Evolutionary conservation across 2,329 filamentous ascomycete genomes (phyloP).

Genomic region (Amylocarpus encephaloides): DNA sequence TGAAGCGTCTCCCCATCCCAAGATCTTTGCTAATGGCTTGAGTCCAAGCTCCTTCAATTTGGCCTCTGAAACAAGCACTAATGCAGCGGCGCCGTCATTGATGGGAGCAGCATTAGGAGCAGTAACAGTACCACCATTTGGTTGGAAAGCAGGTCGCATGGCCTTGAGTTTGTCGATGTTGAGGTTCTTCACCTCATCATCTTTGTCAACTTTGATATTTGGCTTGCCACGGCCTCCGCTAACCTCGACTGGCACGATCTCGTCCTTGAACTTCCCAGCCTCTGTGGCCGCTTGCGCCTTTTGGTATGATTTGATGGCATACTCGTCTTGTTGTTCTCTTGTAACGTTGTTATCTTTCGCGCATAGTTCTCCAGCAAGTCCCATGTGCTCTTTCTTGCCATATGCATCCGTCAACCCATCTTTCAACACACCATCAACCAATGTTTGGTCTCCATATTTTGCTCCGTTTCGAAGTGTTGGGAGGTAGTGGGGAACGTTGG

Average conservation of each 20-base stretch:
- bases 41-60: constrained; percentile 88
- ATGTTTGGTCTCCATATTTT: constrained; percentile 87
- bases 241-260: constrained; percentile 88
- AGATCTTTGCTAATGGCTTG: constrained; percentile 91
- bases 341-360: constrained; percentile 73
- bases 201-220: constrained; percentile 67
- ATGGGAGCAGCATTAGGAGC: constrained; percentile 94
- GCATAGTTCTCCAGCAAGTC: constrained; percentile 86
- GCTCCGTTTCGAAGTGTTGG: constrained; percentile 77
- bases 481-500: constrained; percentile 93
- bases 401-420: constrained; percentile 94
- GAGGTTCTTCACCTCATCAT: constrained; percentile 95
- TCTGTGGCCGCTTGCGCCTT: constrained; percentile 83
- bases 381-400: constrained; percentile 92
- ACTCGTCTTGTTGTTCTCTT: constrained; percentile 86
- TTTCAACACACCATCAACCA: constrained; percentile 88
- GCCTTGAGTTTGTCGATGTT: constrained; percentile 76
- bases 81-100: constrained; percentile 87
- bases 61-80: constrained; percentile 89
- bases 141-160: constrained; percentile 78
- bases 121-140: constrained; percentile 81
- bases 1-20: constrained; percentile 93
- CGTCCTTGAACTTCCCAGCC: constrained; percentile 70
- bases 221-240: constrained; percentile 88
- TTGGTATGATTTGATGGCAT: constrained; percentile 92